Evolutionary conservation across 805 yeast species (phyloP), one percentile per base, ranked within the genome.

Genomic region (Jamesozyma piceae): DNA sequence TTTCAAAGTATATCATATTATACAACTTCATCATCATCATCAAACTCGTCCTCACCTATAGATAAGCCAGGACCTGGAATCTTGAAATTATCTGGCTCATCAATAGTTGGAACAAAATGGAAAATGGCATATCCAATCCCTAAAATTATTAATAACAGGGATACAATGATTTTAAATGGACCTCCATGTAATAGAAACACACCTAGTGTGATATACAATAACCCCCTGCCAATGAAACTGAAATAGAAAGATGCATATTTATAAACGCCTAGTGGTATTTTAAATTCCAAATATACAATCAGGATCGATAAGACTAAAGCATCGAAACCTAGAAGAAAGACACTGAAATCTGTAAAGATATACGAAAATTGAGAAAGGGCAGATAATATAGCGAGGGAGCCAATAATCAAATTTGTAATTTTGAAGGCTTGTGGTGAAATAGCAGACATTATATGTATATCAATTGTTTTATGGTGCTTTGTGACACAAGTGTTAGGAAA

Each of bases 31-130:
- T 47, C 47, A 28, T 38, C 49, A 30, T 49, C 51, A 37, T 46
- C 52, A 30, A 50, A 51, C 38, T 64, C 71, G 31, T 65, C 69
- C 18, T 61, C 68, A 22, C 63, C 69, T 28, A 58, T 60, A 17
- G 62, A 59, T 15, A 62, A 50, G 15, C 64, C 60, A 32, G 60
- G 69, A n/a, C 69, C 69, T 35, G 69, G 78, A 31, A 72, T 65
- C 54, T 73, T 82, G 84, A 87, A 85, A 64, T 82, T 85, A 44
- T 75, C 82, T 17, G 95, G 96, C 24, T 88, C 82, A 41, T 83
- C 80, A 34, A 85, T 68, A 46, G 82, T 74, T 17, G 89, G 87
- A 22, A 83, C 62, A 39, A 82, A 80, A 62, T 86, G 92, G 54
- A 86, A 70, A 1, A 64, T 75, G 38, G 72, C 57, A 62, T 70